A percentile compares a stretch with the other conserved stretches of the same genome.
These are phyloP conservation scores for Grosmannia huntii DNA, from an alignment of 2,329 filamentous ascomycete genomes.

Conservation along the genomic window DNA sequence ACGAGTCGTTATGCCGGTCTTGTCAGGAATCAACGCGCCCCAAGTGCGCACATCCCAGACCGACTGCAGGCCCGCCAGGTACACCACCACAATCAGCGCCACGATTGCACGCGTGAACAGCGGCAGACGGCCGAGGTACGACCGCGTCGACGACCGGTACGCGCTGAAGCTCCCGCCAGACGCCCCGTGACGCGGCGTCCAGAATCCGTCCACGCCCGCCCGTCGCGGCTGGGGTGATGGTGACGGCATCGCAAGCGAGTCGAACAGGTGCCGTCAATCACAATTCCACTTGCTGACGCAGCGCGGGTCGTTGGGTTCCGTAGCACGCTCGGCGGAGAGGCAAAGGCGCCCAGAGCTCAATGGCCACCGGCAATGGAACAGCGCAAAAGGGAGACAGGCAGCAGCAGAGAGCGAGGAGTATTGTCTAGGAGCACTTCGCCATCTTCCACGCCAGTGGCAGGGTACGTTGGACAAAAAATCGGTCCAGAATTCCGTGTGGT, in stretches of 20 bases:
- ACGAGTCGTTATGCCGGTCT: constrained; percentile 62
- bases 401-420: background rate
- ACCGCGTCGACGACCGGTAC: constrained; percentile 54
- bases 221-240: constrained; percentile 8
- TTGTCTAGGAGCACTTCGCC: background rate
- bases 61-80: constrained; percentile 54
- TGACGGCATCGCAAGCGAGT: constrained; percentile 3
- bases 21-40: constrained; percentile 66
- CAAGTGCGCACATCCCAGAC: constrained; percentile 63
- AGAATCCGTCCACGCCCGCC: constrained; percentile 4
- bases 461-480: background rate
- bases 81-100: constrained; percentile 53
- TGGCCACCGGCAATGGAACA: background rate
- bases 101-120: constrained; percentile 68
- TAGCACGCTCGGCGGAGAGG: too few relatives aligned
- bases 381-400: background rate
- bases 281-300: background rate
- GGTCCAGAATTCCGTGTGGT: background rate
- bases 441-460: background rate
- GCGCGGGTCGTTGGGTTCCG: background rate
- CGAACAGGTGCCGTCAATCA: background rate
- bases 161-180: constrained; percentile 46
- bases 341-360: background rate
- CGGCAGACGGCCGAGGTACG: constrained; percentile 74
- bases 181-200: constrained; percentile 3